Evolutionary conservation across 768 basidiomycete species (phyloP), one percentile per base, ranked within the genome.

Genomic region (Suillus clintonianus): DNA sequence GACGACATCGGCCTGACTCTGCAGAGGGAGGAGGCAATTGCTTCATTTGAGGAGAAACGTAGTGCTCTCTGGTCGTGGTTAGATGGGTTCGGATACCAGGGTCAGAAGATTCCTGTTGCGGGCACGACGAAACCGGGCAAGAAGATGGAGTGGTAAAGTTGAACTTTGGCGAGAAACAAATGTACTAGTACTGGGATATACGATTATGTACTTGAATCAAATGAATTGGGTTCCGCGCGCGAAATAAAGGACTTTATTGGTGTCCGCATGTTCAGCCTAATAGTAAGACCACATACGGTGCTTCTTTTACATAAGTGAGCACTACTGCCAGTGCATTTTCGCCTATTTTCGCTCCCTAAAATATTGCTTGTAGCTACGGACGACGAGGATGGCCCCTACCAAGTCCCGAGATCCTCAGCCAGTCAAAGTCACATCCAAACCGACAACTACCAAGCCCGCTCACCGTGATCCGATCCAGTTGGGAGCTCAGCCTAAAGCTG

Each of bases 1-100:
- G 97, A 99, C 75, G 97, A 98, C 72, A 97, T 99, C 66, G 95
- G 91, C 48, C 81, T 99, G 77, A 99, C 97, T 50, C 81, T 99
- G 81, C 89, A 93, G 76, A 89, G 88, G 74, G 87, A 82, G 37
- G 79, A 79, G 11, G 75, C 82, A n/a, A 97, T 99, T 67, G 81
- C 83, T 64, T 69, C 76, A 48, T 99, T 98, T 70, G 97, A 99
- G 83, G 72, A 83, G 71, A 85, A 84, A 70, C 78, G 97, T 67
- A 90, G 87, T 32, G 80, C 86, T 71, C 74, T 80, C 63, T 99
- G 95, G 95, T 92, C 97, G 6, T 99, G 97, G 97, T 78, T 98
- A 74, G 94, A 99, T 72, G 97, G 97, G 41, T 92, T 97, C 65
- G 95, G 95, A 32, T 97, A 95, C 79, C 83, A 89, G 72, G 90